Evolutionary conservation across 805 yeast genomes (phyloP).

Genomic region (Metschnikowia koreensis): DNA sequence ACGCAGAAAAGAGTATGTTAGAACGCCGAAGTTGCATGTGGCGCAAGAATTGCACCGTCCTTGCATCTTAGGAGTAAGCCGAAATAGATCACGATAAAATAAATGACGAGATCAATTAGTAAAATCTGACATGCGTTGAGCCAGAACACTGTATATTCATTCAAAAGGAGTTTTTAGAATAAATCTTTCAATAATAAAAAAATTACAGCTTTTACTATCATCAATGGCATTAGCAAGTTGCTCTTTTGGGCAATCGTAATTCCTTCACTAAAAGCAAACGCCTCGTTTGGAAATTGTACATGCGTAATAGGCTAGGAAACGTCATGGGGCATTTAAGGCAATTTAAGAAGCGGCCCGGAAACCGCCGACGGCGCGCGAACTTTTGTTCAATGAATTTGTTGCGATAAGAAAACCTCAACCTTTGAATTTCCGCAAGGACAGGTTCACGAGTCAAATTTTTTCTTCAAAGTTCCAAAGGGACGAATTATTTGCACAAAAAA

Average conservation of each 20-base stretch:
- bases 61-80: neutral
- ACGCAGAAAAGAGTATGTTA: neutral
- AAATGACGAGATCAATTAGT: too few species aligned
- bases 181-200: too few species aligned
- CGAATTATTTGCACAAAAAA: neutral
- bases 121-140: too few species aligned
- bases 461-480: neutral
- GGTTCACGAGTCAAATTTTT: too few species aligned
- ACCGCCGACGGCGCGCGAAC: constrained; percentile 1
- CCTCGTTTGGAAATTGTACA: neutral
- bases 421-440: neutral
- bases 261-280: neutral
- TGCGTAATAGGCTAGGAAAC: too few species aligned
- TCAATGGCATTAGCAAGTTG: too few species aligned
- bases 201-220: too few species aligned
- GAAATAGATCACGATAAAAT: too few species aligned
- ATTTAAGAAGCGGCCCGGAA: constrained; percentile 2
- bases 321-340: neutral
- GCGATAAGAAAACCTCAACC: constrained; percentile 1
- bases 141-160: too few species aligned
- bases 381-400: neutral
- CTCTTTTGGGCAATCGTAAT: too few species aligned
- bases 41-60: neutral
- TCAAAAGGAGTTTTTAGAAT: too few species aligned
- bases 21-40: neutral